These are phyloP conservation scores for Sanghuangporus sanghuang DNA, from an alignment of 1,284 basidiomycete species.

Conservation along the genomic window DNA sequence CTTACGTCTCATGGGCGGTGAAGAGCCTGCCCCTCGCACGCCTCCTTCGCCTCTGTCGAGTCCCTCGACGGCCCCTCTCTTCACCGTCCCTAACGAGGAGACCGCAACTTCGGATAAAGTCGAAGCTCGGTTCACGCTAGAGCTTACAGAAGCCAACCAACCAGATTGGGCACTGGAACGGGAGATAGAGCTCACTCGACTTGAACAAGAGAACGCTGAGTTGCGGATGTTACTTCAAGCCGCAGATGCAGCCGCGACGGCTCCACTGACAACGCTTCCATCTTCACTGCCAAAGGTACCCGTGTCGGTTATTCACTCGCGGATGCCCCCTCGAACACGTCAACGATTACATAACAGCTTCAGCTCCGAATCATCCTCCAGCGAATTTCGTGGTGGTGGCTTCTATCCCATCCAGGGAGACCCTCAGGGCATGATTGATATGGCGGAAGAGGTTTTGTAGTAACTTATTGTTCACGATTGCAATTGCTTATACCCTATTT, in stretches of 20 bases:
- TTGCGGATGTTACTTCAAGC: slow-evolving; percentile 61
- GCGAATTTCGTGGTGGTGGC: background rate
- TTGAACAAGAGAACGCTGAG: slow-evolving; percentile 83
- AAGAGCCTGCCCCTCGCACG: slow-evolving; percentile 21
- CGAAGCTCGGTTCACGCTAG: slow-evolving; percentile 9
- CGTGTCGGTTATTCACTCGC: background rate
- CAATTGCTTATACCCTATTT: background rate
- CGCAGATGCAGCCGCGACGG: slow-evolving; percentile 7
- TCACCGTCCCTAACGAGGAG: background rate
- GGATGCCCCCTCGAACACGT: slow-evolving; percentile 10
- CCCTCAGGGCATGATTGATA: slow-evolving; percentile 11
- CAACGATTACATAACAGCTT: slow-evolving; percentile 7
- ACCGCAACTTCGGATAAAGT: background rate
- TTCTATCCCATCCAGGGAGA: background rate
- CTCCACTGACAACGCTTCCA: background rate
- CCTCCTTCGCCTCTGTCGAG: background rate
- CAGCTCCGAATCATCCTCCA: slow-evolving; percentile 9
- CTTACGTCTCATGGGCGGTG: slow-evolving; percentile 65
- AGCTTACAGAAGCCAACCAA: slow-evolving; percentile 16
- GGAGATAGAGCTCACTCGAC: slow-evolving; percentile 78
- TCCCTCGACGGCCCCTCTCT: background rate
- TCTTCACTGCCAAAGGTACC: slow-evolving; percentile 12
- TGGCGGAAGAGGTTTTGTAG: slow-evolving; percentile 12
- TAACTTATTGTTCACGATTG: background rate
- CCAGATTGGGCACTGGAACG: slow-evolving; percentile 78